Evolutionary conservation across 2,329 filamentous ascomycete genomes (phyloP).

Genomic region (Rhynchosporium graminicola): DNA sequence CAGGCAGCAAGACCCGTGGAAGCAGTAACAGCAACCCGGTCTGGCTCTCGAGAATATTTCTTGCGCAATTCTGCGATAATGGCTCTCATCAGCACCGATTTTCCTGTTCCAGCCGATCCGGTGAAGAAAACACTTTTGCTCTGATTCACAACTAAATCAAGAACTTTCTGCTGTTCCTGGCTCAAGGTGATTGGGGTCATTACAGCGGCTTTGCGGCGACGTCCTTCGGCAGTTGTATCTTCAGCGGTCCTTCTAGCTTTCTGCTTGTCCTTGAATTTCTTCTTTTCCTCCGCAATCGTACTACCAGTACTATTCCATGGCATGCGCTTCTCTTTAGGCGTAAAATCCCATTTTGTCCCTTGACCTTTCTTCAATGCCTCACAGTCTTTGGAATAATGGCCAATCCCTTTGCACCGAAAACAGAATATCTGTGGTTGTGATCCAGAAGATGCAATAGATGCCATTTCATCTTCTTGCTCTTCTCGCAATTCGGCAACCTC

Average conservation of each 20-base stretch:
- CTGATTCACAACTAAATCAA: slow-evolving; percentile 78
- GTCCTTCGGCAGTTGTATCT: slow-evolving; percentile 44
- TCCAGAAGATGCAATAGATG: slow-evolving; percentile 22
- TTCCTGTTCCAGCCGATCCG: slow-evolving; percentile 92
- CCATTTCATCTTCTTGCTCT: slow-evolving; percentile 27
- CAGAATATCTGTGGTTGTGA: slow-evolving; percentile 26
- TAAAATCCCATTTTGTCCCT: slow-evolving; percentile 41
- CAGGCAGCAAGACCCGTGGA: slow-evolving; percentile 95
- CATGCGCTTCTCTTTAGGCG: slow-evolving; percentile 43
- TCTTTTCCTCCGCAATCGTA: slow-evolving; percentile 77
- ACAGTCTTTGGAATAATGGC: slow-evolving; percentile 30
- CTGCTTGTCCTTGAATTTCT: slow-evolving; percentile 65
- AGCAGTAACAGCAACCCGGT: slow-evolving; percentile 88
- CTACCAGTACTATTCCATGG: slow-evolving; percentile 76
- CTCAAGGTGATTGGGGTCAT: slow-evolving; percentile 56
- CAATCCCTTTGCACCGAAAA: slow-evolving; percentile 27
- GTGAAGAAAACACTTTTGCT: slow-evolving; percentile 96
- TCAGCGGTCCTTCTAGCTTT: slow-evolving; percentile 50
- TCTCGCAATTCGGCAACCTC: slow-evolving; percentile 26
- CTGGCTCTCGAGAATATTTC: slow-evolving; percentile 75
- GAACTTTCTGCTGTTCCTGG: slow-evolving; percentile 80
- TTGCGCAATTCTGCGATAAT: slow-evolving; percentile 80
- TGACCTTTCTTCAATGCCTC: slow-evolving; percentile 27
- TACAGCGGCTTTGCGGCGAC: slow-evolving; percentile 47
- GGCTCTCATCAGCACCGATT: slow-evolving; percentile 91